These are phyloP conservation scores for Maudiozyma turicensis DNA, from an alignment of 805 yeast species.

Conservation along the genomic window DNA sequence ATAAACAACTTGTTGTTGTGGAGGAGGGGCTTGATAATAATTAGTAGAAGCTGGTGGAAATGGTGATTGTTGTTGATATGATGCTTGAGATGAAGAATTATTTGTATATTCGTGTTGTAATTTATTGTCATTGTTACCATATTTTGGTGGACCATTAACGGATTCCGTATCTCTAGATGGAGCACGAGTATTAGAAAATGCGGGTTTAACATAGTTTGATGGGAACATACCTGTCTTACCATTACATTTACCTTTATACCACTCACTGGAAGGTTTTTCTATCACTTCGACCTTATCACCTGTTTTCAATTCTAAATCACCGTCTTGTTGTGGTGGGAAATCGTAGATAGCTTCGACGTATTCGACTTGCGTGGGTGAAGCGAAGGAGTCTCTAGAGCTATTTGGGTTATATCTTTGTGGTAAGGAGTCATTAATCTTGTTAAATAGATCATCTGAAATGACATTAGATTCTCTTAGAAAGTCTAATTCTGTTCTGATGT, in stretches of 20 bases:
- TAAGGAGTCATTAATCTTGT: conserved; percentile 40
- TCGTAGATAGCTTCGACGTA: conserved; percentile 64
- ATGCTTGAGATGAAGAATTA: conserved; percentile 1
- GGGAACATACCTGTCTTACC: conserved; percentile 78
- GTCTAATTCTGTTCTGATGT: conserved; percentile 70
- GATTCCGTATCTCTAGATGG: conserved; percentile 1
- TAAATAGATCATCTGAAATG: conserved; percentile 45
- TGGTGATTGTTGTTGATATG: conserved; percentile 2
- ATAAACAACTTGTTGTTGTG: conserved; percentile 2
- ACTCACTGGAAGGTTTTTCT: conserved; percentile 70
- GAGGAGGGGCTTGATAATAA: conserved; percentile 16
- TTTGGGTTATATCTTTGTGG: conserved; percentile 45
- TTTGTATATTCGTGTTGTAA: conserved; percentile 4
- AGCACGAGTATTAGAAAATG: conserved; percentile 11
- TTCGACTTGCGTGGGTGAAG: conserved; percentile 16
- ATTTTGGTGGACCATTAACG: conserved; percentile 15
- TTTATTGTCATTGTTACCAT: not conserved
- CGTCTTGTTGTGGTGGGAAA: conserved; percentile 63
- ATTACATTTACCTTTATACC: conserved; percentile 78
- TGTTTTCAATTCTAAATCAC: conserved; percentile 52
- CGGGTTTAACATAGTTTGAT: conserved; percentile 60
- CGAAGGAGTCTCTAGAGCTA: conserved; percentile 6
- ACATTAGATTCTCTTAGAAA: conserved; percentile 69
- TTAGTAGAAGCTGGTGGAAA: conserved; percentile 9
- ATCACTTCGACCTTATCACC: conserved; percentile 65